These are phyloP conservation scores for Boletus patriciae DNA, from an alignment of 768 basidiomycete genomes.

Conservation along the genomic window DNA sequence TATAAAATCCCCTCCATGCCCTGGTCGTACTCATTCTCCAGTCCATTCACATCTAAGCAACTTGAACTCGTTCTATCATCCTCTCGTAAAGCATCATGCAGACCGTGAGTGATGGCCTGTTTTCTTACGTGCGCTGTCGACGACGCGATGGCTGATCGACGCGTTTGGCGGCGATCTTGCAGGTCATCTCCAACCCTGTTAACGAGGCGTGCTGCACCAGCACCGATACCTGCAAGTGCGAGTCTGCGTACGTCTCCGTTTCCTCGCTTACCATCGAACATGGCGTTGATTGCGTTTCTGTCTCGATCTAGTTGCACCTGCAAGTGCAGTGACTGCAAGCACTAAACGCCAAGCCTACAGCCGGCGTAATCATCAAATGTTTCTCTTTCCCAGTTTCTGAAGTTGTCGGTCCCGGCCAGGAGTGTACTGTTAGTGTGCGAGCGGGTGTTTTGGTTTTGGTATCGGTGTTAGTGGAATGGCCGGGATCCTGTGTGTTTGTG, in stretches of 20 bases:
- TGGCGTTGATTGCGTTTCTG: background rate
- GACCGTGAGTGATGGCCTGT: slow-evolving; percentile 2
- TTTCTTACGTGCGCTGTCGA: background rate
- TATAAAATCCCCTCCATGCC: background rate
- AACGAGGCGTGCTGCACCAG: slow-evolving; percentile 23
- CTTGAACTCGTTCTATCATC: background rate
- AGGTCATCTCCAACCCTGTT: slow-evolving; percentile 14
- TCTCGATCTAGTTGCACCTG: slow-evolving; percentile 11
- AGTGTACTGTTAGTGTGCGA: background rate
- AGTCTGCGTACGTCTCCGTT: slow-evolving; percentile 2
- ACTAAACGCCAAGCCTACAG: slow-evolving; percentile 1
- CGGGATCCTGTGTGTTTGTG: background rate
- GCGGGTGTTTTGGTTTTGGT: too few relatives aligned
- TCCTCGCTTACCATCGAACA: background rate
- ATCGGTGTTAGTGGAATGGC: background rate
- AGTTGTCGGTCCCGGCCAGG: background rate
- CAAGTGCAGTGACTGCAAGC: slow-evolving; percentile 23
- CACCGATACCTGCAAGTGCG: slow-evolving; percentile 10
- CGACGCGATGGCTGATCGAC: background rate
- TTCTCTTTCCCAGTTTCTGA: background rate
- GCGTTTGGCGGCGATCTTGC: too few relatives aligned
- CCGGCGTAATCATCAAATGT: too few relatives aligned
- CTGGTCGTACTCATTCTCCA: background rate
- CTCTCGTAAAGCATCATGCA: slow-evolving; percentile 7
- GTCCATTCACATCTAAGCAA: background rate